These are phyloP conservation scores for Jatropha multifida DNA, from an alignment of 441 rosid genomes.

Conservation along the genomic window DNA sequence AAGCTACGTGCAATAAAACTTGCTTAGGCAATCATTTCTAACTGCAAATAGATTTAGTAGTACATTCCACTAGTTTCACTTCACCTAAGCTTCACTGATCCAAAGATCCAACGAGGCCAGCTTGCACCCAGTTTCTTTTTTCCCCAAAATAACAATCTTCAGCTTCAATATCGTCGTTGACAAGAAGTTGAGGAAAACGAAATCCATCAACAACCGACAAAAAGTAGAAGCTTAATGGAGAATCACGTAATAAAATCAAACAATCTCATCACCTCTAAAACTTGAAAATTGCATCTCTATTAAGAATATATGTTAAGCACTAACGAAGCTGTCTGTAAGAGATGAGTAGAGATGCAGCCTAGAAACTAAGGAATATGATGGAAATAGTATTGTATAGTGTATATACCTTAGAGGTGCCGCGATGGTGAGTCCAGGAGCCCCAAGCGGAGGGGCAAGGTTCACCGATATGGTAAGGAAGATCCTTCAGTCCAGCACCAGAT, in stretches of 20 bases:
- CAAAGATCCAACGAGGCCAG: neutral
- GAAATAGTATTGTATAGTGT: neutral
- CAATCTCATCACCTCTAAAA: neutral
- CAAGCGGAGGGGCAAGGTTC: slow-evolving; percentile 90
- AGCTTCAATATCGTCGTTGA: neutral
- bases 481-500: slow-evolving; percentile 91
- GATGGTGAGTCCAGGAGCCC: slow-evolving; percentile 96
- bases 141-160: neutral
- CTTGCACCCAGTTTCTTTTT: neutral
- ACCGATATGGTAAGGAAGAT: slow-evolving; percentile 91
- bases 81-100: neutral
- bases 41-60: neutral
- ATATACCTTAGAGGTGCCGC: slow-evolving; percentile 79
- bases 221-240: neutral
- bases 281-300: neutral
- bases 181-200: neutral
- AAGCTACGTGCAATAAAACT: neutral
- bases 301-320: neutral
- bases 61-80: neutral
- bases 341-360: neutral
- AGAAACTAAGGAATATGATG: neutral
- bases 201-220: neutral
- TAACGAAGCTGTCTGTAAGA: neutral
- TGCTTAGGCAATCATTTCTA: neutral
- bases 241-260: neutral